Base-by-base conservation (phyloP, 2,329 filamentous ascomycete genomes). In the Alternaria alternata region DNA sequence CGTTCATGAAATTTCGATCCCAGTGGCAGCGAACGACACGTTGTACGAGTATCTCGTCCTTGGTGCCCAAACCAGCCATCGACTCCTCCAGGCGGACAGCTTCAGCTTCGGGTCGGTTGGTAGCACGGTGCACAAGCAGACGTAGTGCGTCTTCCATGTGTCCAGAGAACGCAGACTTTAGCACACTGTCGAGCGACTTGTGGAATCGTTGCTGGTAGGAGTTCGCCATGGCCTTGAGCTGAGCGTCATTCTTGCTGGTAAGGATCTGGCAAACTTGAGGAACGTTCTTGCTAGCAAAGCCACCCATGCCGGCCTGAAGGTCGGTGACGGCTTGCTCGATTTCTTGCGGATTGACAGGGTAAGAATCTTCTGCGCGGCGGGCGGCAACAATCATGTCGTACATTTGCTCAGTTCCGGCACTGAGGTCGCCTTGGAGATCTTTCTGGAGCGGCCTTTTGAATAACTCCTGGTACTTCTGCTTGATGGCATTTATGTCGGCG, bases 81-180 rank as follows among this genome's bases (percentile, higher is more conserved):
- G 91, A 85, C 14, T 91, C 91, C 75, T 97, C 93, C n/a, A 98
- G 84, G 5, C 92, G 82, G 22, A 86, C 81, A 0, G 94, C 95
- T 70, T 96, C 94, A 66, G 93, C 89, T 84, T 92, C 90, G 59
- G 92, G 92, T 66, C 90, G 92, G 79, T 97, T 93, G 6, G 87
- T 82, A 3, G 91, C 94, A 12, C 89, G 84, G 11, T 86, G 86
- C n/a, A 97, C 82, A 77, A 97, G 93, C 75, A 88, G 89, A 26
- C 95, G 80, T 1, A 98, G 85, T 0, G 93, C 93, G 16, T 92
- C 87, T 76, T 94, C 85, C 93, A 98, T 97, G 75, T 98, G 94
- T 0, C 94, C 94, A 0, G 89, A 91, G 79, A 97, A 97, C 72
- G 95, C 89, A 81, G 87, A 91, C 63, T 88, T 87, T 69, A 98